Percentiles rank a stretch among this genome's conserved stretches.
Conservation (phyloP, 2,329 filamentous ascomycete species). For the Xylaria hypoxylon region DNA sequence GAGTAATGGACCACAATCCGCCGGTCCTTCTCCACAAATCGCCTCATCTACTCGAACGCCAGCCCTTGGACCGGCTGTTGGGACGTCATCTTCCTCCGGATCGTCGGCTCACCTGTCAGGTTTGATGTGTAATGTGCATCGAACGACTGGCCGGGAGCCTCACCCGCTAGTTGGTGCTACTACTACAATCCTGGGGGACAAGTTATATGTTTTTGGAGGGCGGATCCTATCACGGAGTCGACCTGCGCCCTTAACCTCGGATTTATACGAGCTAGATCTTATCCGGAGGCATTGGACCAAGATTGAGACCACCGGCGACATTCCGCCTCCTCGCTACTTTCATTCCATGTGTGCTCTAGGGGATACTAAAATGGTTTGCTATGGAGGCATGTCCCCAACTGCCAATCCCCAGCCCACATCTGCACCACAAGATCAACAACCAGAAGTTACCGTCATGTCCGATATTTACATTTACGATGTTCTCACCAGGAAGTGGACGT, state of each 20-base stretch:
- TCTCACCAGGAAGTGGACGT: slow-evolving; percentile 83
- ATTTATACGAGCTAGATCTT: slow-evolving; percentile 93
- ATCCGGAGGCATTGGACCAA: slow-evolving; percentile 94
- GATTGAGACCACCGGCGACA: slow-evolving; percentile 83
- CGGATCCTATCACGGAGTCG: slow-evolving; percentile 85
- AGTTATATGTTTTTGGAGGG: slow-evolving; percentile 96
- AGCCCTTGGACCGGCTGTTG: slow-evolving; percentile 53
- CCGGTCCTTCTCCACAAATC: slow-evolving; percentile 67
- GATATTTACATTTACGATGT: slow-evolving; percentile 97
- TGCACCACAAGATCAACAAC: slow-evolving; percentile 71
- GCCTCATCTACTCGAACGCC: slow-evolving; percentile 56
- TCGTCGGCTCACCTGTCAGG: slow-evolving; percentile 72
- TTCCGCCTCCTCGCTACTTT: slow-evolving; percentile 93
- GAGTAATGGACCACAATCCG: slow-evolving; percentile 66
- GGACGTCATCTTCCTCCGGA: slow-evolving; percentile 59
- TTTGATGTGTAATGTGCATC: slow-evolving; percentile 77
- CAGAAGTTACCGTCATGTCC: slow-evolving; percentile 96
- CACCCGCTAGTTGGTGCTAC: slow-evolving; percentile 93
- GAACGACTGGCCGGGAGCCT: slow-evolving; percentile 92
- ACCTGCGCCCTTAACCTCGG: slow-evolving; percentile 83
- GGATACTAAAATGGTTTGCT: slow-evolving; percentile 96
- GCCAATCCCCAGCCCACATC: slow-evolving; percentile 60
- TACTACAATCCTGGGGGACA: slow-evolving; percentile 94
- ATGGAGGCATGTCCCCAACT: slow-evolving; percentile 95
- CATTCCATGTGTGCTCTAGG: slow-evolving; percentile 95